Evolutionary conservation across 345 rosid species (phyloP).

Genomic region (Cochlearia excelsa): DNA sequence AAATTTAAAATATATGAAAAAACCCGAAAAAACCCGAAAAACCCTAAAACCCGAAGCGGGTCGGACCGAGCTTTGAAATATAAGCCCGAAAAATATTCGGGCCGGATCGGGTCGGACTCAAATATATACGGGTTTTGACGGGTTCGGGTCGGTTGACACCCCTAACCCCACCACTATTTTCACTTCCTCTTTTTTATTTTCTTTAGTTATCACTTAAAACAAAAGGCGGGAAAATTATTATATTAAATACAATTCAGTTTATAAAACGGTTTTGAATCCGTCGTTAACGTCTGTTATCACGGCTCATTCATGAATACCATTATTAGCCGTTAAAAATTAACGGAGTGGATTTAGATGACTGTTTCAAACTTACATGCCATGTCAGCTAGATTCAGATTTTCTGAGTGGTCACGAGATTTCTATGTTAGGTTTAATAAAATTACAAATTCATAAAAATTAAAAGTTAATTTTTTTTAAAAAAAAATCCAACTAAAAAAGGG

Average conservation of each 20-base stretch:
- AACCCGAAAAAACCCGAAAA: too few relatives aligned
- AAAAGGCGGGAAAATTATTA: conserved; percentile 28
- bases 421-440: conserved; percentile 11
- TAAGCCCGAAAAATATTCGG: too few relatives aligned
- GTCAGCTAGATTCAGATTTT: conserved; percentile 25
- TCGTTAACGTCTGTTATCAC: conserved; percentile 24
- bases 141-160: too few relatives aligned
- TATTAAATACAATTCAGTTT: conserved; percentile 15
- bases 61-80: too few relatives aligned
- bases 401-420: conserved; percentile 37
- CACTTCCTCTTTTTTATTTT: background rate
- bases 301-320: background rate
- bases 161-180: conserved; percentile 16
- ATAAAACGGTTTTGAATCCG: conserved; percentile 27
- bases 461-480: background rate
- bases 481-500: conserved; percentile 7
- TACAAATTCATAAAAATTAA: background rate
- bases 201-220: background rate
- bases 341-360: conserved; percentile 30
- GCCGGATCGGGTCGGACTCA: too few relatives aligned
- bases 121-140: too few relatives aligned
- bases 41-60: too few relatives aligned
- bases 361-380: conserved; percentile 25
- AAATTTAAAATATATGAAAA: too few relatives aligned
- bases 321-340: conserved; percentile 12